phyloP scores from a whole-genome alignment of 306 rosid genomes.

The Begonia peltatifolia region DNA sequence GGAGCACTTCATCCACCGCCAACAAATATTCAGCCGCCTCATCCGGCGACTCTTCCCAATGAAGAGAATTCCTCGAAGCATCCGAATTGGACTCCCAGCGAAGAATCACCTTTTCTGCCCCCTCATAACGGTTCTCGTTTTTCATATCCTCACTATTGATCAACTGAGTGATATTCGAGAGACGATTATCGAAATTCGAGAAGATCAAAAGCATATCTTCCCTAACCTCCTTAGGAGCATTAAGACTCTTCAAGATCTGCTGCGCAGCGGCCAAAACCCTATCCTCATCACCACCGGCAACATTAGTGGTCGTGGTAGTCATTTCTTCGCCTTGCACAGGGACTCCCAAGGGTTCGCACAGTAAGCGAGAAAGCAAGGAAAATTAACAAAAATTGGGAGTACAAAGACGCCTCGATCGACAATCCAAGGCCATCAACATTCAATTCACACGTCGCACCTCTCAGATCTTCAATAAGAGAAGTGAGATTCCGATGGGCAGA shows the following conservation, averaged over 20 bases:
- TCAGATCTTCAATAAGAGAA: too few species aligned
- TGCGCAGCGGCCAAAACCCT: slow-evolving; percentile 86
- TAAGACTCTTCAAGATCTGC: slow-evolving; percentile 75
- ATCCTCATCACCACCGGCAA: slow-evolving; percentile 39
- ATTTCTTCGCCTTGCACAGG: slow-evolving; percentile 6
- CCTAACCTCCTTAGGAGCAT: slow-evolving; percentile 71
- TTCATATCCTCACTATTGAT: slow-evolving; percentile 53
- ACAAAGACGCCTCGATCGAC: too few species aligned
- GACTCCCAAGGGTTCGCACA: too few species aligned
- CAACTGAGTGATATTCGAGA: slow-evolving; percentile 52
- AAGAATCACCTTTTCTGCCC: slow-evolving; percentile 68
- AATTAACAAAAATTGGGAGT: too few species aligned
- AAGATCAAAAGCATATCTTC: slow-evolving; percentile 86
- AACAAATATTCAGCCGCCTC: slow-evolving; percentile 46
- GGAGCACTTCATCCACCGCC: slow-evolving; percentile 69
- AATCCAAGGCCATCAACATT: too few species aligned
- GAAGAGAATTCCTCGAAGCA: slow-evolving; percentile 21
- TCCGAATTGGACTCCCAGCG: slow-evolving; percentile 37
- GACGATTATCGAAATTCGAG: slow-evolving; percentile 75
- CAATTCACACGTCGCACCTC: too few species aligned
- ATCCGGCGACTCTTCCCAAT: slow-evolving; percentile 43
- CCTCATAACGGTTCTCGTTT: slow-evolving; percentile 40
- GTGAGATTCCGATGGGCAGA: too few species aligned
- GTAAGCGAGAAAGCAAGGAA: too few species aligned
- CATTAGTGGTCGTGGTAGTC: slow-evolving; percentile 49